Conservation (phyloP, 2,329 filamentous ascomycete species). For the Hypoxylon sp. region DNA sequence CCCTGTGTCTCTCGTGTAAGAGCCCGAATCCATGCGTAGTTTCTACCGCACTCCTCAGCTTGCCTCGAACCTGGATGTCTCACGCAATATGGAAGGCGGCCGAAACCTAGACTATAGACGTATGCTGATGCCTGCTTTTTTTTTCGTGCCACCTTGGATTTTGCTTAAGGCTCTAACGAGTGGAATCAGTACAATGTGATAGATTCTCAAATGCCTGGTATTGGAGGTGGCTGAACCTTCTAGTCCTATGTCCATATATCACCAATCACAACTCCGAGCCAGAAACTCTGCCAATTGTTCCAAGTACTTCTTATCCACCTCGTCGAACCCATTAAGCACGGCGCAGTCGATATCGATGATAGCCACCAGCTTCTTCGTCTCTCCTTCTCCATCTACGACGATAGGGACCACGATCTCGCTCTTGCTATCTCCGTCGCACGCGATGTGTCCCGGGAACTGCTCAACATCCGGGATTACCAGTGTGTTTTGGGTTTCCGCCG, state of each 20-base stretch:
- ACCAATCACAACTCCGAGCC: conserved; percentile 75
- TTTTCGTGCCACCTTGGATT: too few species aligned
- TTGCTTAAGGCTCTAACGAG: background rate
- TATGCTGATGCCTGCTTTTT: too few species aligned
- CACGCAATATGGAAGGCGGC: too few species aligned
- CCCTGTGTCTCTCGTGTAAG: too few species aligned
- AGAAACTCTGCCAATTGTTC: conserved; percentile 75
- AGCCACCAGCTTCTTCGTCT: conserved; percentile 68
- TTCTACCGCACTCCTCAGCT: too few species aligned
- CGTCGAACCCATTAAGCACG: conserved; percentile 74
- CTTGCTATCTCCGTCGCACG: conserved; percentile 80
- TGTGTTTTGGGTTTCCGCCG: conserved; percentile 71
- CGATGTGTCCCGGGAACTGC: conserved; percentile 82
- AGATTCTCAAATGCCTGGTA: background rate
- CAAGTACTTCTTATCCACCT: conserved; percentile 73
- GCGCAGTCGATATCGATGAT: conserved; percentile 87
- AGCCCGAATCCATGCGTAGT: too few species aligned
- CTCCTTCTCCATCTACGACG: conserved; percentile 54
- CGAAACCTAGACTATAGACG: too few species aligned
- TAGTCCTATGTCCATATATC: conserved; percentile 2
- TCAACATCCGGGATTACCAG: conserved; percentile 80
- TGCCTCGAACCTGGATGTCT: too few species aligned
- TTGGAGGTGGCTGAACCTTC: conserved; percentile 11
- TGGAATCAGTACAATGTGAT: background rate
- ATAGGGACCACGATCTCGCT: conserved; percentile 89